Conservation (phyloP, 2,329 filamentous ascomycete species). For the Neospermospora avenae region DNA sequence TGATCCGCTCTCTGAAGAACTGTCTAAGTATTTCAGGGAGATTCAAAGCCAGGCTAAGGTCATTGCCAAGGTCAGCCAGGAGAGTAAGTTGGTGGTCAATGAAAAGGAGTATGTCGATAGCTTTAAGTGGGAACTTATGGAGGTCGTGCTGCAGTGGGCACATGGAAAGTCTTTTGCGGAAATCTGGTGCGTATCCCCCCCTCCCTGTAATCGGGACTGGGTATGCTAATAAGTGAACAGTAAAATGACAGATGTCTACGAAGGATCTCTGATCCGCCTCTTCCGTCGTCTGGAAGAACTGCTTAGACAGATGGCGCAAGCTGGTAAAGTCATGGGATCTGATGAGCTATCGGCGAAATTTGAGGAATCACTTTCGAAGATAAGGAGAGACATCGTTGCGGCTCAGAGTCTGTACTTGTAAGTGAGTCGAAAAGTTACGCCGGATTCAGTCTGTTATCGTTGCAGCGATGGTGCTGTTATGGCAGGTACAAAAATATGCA, state of each 20-base stretch:
- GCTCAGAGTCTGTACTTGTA: slow-evolving; percentile 91
- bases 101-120: slow-evolving; percentile 89
- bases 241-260: slow-evolving; percentile 99
- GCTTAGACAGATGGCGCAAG: slow-evolving; percentile 90
- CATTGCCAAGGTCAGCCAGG: slow-evolving; percentile 89
- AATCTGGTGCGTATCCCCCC: slow-evolving; percentile 72
- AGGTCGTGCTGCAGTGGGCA: slow-evolving; percentile 89
- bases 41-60: slow-evolving; percentile 83
- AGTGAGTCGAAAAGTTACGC: slow-evolving; percentile 43
- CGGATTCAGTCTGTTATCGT: background rate
- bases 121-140: slow-evolving; percentile 96
- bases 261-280: slow-evolving; percentile 91
- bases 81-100: slow-evolving; percentile 91
- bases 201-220: slow-evolving; percentile 7
- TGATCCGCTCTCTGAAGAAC: slow-evolving; percentile 72
- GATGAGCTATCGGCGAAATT: slow-evolving; percentile 93
- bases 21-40: slow-evolving; percentile 80
- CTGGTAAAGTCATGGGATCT: slow-evolving; percentile 96
- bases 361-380: slow-evolving; percentile 78
- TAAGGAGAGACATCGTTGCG: slow-evolving; percentile 90
- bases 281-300: slow-evolving; percentile 95
- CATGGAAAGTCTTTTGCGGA: slow-evolving; percentile 86
- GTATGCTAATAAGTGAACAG: slow-evolving; percentile 44
- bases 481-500: slow-evolving; percentile 11
- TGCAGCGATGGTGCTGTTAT: background rate